These are phyloP conservation scores for Ceratocystiopsis brevicomis DNA, from an alignment of 2,329 filamentous ascomycete genomes.

Conservation along the genomic window DNA sequence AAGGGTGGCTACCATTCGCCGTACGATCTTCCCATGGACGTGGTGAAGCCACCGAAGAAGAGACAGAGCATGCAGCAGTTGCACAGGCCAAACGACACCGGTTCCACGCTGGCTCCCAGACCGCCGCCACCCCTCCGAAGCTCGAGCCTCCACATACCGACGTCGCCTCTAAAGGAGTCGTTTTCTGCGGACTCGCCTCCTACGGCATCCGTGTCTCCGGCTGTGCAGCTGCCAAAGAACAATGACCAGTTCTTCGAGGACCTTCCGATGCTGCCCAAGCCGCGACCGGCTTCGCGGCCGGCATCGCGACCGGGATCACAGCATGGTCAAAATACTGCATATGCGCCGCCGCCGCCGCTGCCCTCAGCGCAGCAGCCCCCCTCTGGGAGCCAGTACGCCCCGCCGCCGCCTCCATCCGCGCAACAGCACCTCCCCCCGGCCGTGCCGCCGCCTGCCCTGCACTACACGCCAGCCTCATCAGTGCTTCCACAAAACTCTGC, in stretches of 20 bases:
- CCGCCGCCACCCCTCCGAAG: slow-evolving; percentile 31
- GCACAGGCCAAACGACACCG: slow-evolving; percentile 23
- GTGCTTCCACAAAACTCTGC: too few relatives aligned
- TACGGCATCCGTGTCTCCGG: not conserved
- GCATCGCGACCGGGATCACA: slow-evolving; percentile 37
- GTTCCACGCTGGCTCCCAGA: slow-evolving; percentile 21
- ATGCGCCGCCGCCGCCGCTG: slow-evolving; percentile 4
- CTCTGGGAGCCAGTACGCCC: slow-evolving; percentile 5
- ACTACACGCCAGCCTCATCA: too few relatives aligned
- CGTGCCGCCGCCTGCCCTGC: too few relatives aligned
- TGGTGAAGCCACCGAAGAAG: slow-evolving; percentile 50
- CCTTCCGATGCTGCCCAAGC: slow-evolving; percentile 42
- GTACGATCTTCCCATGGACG: slow-evolving; percentile 84
- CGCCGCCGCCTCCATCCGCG: not conserved
- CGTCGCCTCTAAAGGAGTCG: slow-evolving; percentile 2
- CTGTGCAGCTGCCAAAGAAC: not conserved
- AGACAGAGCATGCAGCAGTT: slow-evolving; percentile 39
- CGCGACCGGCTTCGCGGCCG: slow-evolving; percentile 25
- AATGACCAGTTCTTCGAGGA: slow-evolving; percentile 50
- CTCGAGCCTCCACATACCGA: slow-evolving; percentile 33
- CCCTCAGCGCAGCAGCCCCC: too few relatives aligned
- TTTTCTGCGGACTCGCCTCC: slow-evolving; percentile 14
- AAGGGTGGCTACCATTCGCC: slow-evolving; percentile 89
- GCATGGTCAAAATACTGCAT: slow-evolving; percentile 24
- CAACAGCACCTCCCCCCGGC: too few relatives aligned